Base-by-base conservation (phyloP, 305 asterid genomes). In the Solanum aculeatissimum region DNA sequence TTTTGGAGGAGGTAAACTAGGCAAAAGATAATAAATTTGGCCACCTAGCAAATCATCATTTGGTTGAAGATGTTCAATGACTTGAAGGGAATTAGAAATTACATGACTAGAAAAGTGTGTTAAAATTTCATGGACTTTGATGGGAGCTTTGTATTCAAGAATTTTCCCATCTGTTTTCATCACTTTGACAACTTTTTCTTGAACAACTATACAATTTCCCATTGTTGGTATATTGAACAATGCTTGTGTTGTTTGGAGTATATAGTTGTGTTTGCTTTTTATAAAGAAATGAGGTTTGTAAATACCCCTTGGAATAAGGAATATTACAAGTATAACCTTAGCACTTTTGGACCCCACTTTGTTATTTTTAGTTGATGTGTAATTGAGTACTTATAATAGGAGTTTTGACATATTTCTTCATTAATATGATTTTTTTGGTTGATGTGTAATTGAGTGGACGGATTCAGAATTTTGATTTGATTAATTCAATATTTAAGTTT, bases 201-300 rank as follows among this genome's bases (percentile, higher is more conserved):
- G 92, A 85, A 75, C 84, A 89, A 85, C 89, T 85, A 95, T 81
- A 89, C 97, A 94, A 83, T 95, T 95, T 35, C 98, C 97, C 98
- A 95, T 95, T 79, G 49, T 80, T 63, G 79, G 35, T 19, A 9
- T 43, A 32, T 62, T 32, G 49, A 63, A 65, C 42, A 42, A 23
- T 32, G 3, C 9, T 55, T 23, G 62, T 77, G 68, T 40, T 62
- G 6, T 49, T 27, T 75, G 49, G 66, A n/a, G 53, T 29, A 35
- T 43, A 49, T 62, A 65, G 32, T 25, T 65, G 84, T 63, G 84
- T 62, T 15, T 77, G 62, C 63, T 18, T 78, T 65, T 62, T 84
- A 84, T 84, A 84, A 32, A 11, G 68, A 53, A 62, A 40, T 47
- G 15, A 43, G 2, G 11, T 63, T 75, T 27, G 74, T 60, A 11